phyloP scores from a whole-genome alignment of 1,284 basidiomycete species.

The Pascua guehoae region DNA sequence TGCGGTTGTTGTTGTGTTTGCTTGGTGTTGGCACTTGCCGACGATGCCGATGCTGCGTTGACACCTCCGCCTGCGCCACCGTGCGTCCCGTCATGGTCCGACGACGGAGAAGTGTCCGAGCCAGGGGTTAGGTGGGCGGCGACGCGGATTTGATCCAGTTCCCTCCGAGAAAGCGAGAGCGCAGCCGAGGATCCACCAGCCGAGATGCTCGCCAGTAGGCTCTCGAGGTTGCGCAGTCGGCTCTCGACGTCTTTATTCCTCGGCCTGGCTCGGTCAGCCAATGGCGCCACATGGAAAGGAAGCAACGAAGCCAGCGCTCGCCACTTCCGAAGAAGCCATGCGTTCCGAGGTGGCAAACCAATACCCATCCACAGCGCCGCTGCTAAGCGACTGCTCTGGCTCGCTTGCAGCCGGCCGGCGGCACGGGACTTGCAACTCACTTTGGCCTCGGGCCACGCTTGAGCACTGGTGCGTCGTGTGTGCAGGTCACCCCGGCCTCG shows the following conservation, averaged over 20 bases:
- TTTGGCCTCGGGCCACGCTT: conserved; percentile 34
- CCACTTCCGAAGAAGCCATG: not conserved
- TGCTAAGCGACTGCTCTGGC: not conserved
- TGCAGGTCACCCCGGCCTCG: conserved; percentile 27
- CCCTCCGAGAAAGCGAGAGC: conserved; percentile 20
- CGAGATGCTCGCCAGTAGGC: conserved; percentile 28
- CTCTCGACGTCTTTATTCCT: conserved; percentile 28
- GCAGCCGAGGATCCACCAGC: conserved; percentile 19
- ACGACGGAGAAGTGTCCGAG: conserved; percentile 18
- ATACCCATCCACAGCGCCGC: not conserved
- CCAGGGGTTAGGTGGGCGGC: conserved; percentile 27
- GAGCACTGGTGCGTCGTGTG: conserved; percentile 31
- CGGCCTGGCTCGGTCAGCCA: conserved; percentile 13
- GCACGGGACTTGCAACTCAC: conserved; percentile 9
- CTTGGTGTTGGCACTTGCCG: not conserved
- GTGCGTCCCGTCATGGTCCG: conserved; percentile 6
- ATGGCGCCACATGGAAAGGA: not conserved
- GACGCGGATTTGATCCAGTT: conserved; percentile 26
- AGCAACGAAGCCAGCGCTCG: not conserved
- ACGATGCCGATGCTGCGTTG: not conserved
- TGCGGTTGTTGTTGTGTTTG: conserved; percentile 2
- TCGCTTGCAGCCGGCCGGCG: not conserved
- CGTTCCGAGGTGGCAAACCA: not conserved
- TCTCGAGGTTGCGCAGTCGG: conserved; percentile 31
- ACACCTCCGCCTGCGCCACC: not conserved